Percentiles rank a stretch among this genome's conserved stretches.
These are phyloP conservation scores for Penicillium arizonense DNA, from an alignment of 495 filamentous ascomycete species.

Conservation along the genomic window DNA sequence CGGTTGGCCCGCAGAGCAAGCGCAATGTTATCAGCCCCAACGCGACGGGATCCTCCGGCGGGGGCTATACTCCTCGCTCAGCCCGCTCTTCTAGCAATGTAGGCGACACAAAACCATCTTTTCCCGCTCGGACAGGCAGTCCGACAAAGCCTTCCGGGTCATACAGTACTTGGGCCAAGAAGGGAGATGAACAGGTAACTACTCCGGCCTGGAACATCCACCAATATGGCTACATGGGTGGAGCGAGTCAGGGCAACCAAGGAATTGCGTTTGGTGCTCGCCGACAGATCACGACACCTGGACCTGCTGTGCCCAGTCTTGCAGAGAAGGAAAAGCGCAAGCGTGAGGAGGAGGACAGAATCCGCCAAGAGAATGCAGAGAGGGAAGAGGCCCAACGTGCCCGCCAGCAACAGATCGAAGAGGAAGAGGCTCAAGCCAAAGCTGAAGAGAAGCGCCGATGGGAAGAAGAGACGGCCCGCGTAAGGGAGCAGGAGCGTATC, in stretches of 20 bases:
- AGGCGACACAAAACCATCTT: slow-evolving; percentile 59
- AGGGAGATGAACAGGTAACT: slow-evolving; percentile 73
- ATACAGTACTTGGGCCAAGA: slow-evolving; percentile 90
- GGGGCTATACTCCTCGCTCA: slow-evolving; percentile 33
- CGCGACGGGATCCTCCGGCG: slow-evolving; percentile 58
- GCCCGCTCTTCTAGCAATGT: slow-evolving; percentile 65
- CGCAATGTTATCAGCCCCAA: slow-evolving; percentile 64
- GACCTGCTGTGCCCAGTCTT: slow-evolving; percentile 73
- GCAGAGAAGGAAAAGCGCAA: slow-evolving; percentile 63
- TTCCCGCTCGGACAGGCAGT: slow-evolving; percentile 53
- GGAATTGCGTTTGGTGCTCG: slow-evolving; percentile 89
- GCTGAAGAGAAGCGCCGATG: slow-evolving; percentile 72
- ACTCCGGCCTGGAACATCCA: slow-evolving; percentile 97
- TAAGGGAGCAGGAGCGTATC: slow-evolving; percentile 66
- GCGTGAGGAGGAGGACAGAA: slow-evolving; percentile 61
- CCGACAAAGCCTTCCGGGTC: slow-evolving; percentile 59
- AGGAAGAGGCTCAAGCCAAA: slow-evolving; percentile 62
- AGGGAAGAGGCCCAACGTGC: slow-evolving; percentile 64
- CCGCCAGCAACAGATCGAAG: slow-evolving; percentile 63
- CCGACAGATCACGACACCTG: slow-evolving; percentile 85
- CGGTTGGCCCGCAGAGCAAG: slow-evolving; percentile 66
- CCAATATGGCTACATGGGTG: slow-evolving; percentile 98
- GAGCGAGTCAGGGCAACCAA: slow-evolving; percentile 92
- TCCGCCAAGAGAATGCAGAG: slow-evolving; percentile 45
- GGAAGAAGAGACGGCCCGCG: slow-evolving; percentile 72